phyloP scores from a whole-genome alignment of 2,329 filamentous ascomycete species.

The Cordyceps farinosa region DNA sequence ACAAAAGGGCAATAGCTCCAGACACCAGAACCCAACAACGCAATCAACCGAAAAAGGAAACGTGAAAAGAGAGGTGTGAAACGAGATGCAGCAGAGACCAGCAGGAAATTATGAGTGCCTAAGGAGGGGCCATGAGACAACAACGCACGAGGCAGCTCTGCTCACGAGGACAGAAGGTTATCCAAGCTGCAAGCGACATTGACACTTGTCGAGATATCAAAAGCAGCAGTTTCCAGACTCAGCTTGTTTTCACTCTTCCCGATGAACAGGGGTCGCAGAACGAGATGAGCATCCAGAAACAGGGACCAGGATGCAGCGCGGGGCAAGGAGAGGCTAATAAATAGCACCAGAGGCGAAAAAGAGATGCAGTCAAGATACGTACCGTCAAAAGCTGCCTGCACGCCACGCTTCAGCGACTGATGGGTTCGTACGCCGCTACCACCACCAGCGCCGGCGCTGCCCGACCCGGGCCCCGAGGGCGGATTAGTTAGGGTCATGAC shows the following conservation, averaged over 20 bases:
- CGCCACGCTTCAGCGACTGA: constrained; percentile 54
- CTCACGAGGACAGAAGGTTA: neutral
- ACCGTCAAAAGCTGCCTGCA: constrained; percentile 61
- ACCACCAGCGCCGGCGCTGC: constrained; percentile 39
- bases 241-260: neutral
- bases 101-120: neutral
- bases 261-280: neutral
- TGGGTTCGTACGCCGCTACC: constrained; percentile 35
- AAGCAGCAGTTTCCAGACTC: neutral
- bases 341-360: neutral
- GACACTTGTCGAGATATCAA: constrained; percentile 5
- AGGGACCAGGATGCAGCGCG: constrained; percentile 7
- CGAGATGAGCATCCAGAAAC: neutral
- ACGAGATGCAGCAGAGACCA: neutral
- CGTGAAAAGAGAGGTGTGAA: neutral
- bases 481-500: constrained; percentile 54
- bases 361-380: constrained; percentile 26
- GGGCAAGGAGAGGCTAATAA: constrained; percentile 18
- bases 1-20: neutral
- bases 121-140: neutral
- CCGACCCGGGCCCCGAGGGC: constrained; percentile 35
- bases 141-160: neutral
- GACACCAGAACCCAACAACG: neutral
- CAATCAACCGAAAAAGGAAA: neutral
- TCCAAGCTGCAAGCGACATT: neutral